Percentiles rank a stretch among this genome's conserved stretches.
Conservation (phyloP, 306 rosid species). For the Mucuna pruriens region DNA sequence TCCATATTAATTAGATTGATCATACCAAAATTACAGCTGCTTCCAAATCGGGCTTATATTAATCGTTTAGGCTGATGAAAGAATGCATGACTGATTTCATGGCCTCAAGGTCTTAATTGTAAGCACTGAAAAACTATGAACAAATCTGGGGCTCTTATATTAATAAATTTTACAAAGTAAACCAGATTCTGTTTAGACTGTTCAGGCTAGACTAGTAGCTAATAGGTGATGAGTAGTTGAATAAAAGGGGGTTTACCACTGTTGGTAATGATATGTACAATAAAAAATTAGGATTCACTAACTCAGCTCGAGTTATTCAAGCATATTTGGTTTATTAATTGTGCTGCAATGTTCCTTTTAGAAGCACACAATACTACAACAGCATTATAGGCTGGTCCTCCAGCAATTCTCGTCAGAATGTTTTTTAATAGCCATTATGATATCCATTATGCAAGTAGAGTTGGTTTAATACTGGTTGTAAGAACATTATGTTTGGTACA, state of each 20-base stretch:
- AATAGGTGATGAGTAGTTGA: background rate
- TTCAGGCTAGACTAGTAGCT: background rate
- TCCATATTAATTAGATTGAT: background rate
- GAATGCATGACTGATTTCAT: background rate
- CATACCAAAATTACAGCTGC: background rate
- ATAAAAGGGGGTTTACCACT: background rate
- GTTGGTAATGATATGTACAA: background rate
- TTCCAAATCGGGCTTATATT: constrained; percentile 10
- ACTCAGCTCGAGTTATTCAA: background rate
- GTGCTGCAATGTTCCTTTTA: background rate
- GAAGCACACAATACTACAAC: background rate
- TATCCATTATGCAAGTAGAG: background rate
- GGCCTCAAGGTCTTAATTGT: background rate
- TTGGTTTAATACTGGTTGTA: background rate
- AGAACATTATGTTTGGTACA: background rate
- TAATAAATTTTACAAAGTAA: background rate
- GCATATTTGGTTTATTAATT: background rate
- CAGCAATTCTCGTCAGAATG: background rate
- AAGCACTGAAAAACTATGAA: background rate
- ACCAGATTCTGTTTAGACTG: background rate
- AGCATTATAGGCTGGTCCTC: background rate
- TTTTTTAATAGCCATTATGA: background rate
- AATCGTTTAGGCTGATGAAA: constrained; percentile 5
- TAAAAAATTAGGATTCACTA: background rate
- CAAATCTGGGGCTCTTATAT: background rate